Conservation (phyloP, 2,329 filamentous ascomycete genomes). For the Talaromyces sp. region DNA sequence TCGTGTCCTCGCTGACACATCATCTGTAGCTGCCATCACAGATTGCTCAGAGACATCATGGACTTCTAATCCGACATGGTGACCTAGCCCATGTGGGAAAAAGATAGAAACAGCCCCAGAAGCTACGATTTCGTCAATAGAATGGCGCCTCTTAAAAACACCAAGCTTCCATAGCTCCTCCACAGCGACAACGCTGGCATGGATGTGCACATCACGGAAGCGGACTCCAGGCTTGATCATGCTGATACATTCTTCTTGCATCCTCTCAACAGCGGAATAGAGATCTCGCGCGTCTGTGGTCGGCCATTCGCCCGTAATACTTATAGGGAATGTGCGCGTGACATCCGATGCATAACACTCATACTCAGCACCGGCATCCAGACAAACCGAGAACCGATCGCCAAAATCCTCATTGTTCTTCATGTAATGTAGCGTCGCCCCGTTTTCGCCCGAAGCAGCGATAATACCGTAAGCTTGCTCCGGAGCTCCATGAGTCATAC, state of each 20-base stretch:
- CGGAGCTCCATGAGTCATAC: constrained; percentile 69
- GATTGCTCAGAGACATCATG: constrained; percentile 41
- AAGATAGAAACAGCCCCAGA: constrained; percentile 40
- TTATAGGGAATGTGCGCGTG: constrained; percentile 82
- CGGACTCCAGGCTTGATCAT: constrained; percentile 69
- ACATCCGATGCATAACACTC: constrained; percentile 69
- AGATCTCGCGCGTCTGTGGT: constrained; percentile 67
- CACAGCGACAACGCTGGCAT: constrained; percentile 78
- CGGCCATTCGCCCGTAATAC: constrained; percentile 52
- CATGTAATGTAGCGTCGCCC: constrained; percentile 83
- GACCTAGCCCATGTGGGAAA: constrained; percentile 53
- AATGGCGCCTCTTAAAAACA: constrained; percentile 61
- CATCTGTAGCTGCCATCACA: constrained; percentile 30
- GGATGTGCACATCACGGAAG: constrained; percentile 78
- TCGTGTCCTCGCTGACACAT: constrained; percentile 19
- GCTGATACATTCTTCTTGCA: constrained; percentile 76
- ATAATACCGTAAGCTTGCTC: constrained; percentile 88
- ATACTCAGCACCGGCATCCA: constrained; percentile 81
- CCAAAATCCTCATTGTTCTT: constrained; percentile 68
- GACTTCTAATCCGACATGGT: constrained; percentile 53
- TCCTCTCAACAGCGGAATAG: constrained; percentile 78
- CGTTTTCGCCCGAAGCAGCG: constrained; percentile 73
- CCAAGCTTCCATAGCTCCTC: constrained; percentile 72
- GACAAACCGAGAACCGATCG: constrained; percentile 72
- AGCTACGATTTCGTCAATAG: constrained; percentile 49